Evolutionary conservation across 352 stramenopile genomes (phyloP).

Genomic region (Phytophthora macrochlamydospora): DNA sequence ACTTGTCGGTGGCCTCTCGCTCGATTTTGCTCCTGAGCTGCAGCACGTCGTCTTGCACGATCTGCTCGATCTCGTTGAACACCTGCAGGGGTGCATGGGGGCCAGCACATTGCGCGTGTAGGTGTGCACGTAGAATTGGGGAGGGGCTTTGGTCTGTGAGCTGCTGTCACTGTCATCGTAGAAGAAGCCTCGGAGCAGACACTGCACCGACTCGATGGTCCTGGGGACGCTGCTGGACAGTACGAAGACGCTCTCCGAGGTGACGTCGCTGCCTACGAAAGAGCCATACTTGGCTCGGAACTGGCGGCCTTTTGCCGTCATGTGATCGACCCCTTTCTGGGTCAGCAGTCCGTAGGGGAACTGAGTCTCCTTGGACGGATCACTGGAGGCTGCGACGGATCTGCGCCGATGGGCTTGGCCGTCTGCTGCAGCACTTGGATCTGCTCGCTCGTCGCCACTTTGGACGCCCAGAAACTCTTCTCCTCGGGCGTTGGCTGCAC

Average conservation of each 20-base stretch:
- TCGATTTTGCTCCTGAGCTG: conserved; percentile 30
- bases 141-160: conserved; percentile 8
- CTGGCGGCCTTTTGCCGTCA: conserved; percentile 61
- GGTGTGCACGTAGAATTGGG: conserved; percentile 65
- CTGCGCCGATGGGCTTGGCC: conserved; percentile 52
- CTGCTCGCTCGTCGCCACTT: conserved; percentile 60
- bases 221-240: conserved; percentile 78
- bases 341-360: conserved; percentile 68
- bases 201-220: conserved; percentile 82
- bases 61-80: conserved; percentile 74
- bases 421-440: conserved; percentile 50
- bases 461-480: conserved; percentile 62
- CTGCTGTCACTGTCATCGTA: conserved; percentile 17
- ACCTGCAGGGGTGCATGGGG: conserved; percentile 63
- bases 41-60: conserved; percentile 65
- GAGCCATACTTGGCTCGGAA: conserved; percentile 54
- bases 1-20: conserved; percentile 39
- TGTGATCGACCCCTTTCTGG: conserved; percentile 69
- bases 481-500: conserved; percentile 59
- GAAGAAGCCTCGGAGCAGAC: conserved; percentile 76
- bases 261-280: conserved; percentile 39
- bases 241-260: conserved; percentile 64
- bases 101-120: conserved; percentile 70
- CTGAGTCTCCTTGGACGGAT: conserved; percentile 46
- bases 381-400: conserved; percentile 48